Base-by-base conservation (phyloP, 2,329 filamentous ascomycete genomes). In the Penicillium brasilianum region DNA sequence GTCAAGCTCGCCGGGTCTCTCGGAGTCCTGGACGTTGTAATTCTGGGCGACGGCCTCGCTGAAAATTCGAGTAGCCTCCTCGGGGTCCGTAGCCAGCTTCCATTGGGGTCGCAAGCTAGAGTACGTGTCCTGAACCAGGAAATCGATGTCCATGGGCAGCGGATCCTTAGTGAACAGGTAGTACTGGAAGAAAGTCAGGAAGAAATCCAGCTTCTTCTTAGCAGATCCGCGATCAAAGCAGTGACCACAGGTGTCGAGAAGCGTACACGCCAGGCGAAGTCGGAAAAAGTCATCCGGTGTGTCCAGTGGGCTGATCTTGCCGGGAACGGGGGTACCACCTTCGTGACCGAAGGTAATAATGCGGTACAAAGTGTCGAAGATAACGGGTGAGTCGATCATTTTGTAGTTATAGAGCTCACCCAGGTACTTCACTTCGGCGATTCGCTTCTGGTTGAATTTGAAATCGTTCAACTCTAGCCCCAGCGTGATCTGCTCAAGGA, bases 381-480 rank as follows among this genome's bases (percentile, higher is more conserved):
- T 90, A 25, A 98, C 90, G 0, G 92, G 91, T 46, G 96, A 95
- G 76, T 99, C 95, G 39, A 99, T 86, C 87, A 99, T 92, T 59
- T 95, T 91, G 75, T 98, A 99, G 72, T 97, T 97, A 81, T 99
- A 99, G 10, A 99, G 85, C 77, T 99, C 95, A 22, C 92, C 93
- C 5, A 99, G 83, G 74, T 97, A 99, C 75, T 97, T 98, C 72
- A 97, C 92, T 76, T 98, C 94, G 2, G 96, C 92, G 64, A 99
- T 89, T 22, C 95, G 90, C 61, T 93, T 90, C 78, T 99, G 95
- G 74, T 96, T 97, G 80, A 93, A 96, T 71, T 96, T 93, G 84
- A 97, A 99, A 74, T 99, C 95, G 70, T 98, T 98, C 69, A 93
- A 87, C 77, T 99, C 95, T 2, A 99, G 83, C 1, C 95, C 95